phyloP scores from a whole-genome alignment of 768 basidiomycete species.

The Coprinopsis sp. region DNA sequence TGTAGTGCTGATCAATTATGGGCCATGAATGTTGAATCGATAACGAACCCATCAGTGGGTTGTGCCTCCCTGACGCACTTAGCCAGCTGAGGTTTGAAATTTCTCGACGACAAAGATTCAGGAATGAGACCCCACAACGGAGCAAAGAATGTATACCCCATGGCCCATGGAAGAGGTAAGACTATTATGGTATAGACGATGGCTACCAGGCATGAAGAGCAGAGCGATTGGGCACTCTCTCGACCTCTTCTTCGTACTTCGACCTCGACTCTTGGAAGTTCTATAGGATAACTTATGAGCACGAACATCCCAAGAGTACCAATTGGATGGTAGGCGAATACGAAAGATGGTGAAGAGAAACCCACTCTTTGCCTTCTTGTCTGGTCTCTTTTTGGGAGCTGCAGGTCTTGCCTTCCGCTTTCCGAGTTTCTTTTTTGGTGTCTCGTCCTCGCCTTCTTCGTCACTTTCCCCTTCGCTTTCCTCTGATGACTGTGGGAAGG shows the following conservation, averaged over 20 bases:
- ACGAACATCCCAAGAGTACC: no score
- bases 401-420: conserved; percentile 63
- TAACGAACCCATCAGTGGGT: no score
- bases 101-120: no score
- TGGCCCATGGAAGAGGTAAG: no score
- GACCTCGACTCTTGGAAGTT: conserved; percentile 82
- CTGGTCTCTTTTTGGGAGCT: conserved; percentile 47
- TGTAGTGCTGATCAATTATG: no score
- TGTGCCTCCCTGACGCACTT: no score
- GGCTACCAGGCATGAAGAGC: conserved; percentile 54
- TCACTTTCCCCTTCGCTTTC: conserved; percentile 58
- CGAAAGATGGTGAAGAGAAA: conserved; percentile 14
- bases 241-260: conserved; percentile 96
- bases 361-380: conserved; percentile 60
- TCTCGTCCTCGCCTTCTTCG: conserved; percentile 18
- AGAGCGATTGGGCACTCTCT: conserved; percentile 53
- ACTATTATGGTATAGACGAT: no score
- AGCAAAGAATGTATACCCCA: no score
- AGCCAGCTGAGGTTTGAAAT: no score
- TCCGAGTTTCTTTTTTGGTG: conserved; percentile 44
- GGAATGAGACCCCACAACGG: no score
- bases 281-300: no score
- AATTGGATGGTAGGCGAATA: not conserved
- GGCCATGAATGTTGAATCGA: no score
- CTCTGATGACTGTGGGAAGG: conserved; percentile 14